A percentile compares a stretch with the other conserved stretches of the same genome.
Evolutionary conservation across 2,329 filamentous ascomycete genomes (phyloP).

Genomic region (Taxawa tesnikishii): DNA sequence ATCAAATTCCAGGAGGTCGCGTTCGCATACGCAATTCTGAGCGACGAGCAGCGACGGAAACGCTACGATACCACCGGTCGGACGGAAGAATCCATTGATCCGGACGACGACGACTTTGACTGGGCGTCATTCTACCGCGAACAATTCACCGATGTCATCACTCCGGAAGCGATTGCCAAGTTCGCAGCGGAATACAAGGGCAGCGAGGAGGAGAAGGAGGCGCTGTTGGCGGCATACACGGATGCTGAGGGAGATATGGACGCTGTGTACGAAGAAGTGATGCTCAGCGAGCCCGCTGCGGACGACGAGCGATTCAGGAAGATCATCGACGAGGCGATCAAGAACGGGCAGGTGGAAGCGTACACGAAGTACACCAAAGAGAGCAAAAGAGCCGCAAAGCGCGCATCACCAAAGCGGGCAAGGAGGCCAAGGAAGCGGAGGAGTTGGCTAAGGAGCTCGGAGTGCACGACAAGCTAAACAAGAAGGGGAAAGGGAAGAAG

Average conservation of each 20-base stretch:
- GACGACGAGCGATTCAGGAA: constrained; percentile 76
- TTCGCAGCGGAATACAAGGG: constrained; percentile 72
- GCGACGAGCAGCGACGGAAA: constrained; percentile 64
- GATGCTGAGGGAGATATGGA: constrained; percentile 63
- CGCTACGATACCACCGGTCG: constrained; percentile 87
- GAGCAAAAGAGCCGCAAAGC: constrained; percentile 30
- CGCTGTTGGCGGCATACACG: constrained; percentile 66
- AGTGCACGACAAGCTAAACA: constrained; percentile 53
- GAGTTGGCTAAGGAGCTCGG: constrained; percentile 64
- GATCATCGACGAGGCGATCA: constrained; percentile 74
- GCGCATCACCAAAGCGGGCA: constrained; percentile 45
- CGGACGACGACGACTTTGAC: constrained; percentile 65
- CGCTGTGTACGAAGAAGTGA: constrained; percentile 65
- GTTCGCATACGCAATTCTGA: constrained; percentile 88
- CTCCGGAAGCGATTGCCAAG: constrained; percentile 57
- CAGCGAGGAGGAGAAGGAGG: constrained; percentile 71
- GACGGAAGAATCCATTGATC: constrained; percentile 61
- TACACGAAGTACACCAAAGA: constrained; percentile 64
- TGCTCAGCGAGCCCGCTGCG: constrained; percentile 71
- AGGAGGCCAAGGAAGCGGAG: constrained; percentile 61
- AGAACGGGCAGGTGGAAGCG: constrained; percentile 50
- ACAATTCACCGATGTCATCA: constrained; percentile 70
- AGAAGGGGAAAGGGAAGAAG: constrained; percentile 30
- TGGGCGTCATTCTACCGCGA: constrained; percentile 84
- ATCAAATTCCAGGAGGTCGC: constrained; percentile 79